phyloP scores from a whole-genome alignment of 2,329 filamentous ascomycete species.

The Aciculosporium take region DNA sequence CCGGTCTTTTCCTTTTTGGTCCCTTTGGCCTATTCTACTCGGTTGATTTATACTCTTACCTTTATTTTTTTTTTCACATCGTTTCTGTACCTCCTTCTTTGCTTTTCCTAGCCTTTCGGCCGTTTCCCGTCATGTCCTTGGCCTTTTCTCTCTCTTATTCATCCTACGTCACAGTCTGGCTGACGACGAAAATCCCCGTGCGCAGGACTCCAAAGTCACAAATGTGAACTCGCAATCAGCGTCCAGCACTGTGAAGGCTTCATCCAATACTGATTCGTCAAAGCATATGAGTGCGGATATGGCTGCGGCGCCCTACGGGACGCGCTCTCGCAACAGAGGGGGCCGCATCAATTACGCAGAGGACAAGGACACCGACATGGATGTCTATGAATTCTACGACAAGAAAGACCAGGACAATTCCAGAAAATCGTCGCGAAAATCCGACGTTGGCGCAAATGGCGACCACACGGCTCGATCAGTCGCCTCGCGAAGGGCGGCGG shows the following conservation, averaged over 20 bases:
- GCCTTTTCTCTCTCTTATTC: background rate
- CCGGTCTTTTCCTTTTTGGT: background rate
- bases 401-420: constrained; percentile 38
- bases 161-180: background rate
- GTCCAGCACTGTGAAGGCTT: constrained; percentile 31
- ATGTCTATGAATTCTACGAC: constrained; percentile 58
- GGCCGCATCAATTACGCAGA: constrained; percentile 92
- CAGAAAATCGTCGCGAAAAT: constrained; percentile 42
- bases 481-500: constrained; percentile 27
- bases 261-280: constrained; percentile 30
- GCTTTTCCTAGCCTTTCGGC: background rate
- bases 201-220: constrained; percentile 21
- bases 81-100: constrained; percentile 1
- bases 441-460: constrained; percentile 22
- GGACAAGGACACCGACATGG: constrained; percentile 78
- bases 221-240: constrained; percentile 20
- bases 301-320: constrained; percentile 69
- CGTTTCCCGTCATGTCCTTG: too few species aligned
- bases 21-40: too few species aligned
- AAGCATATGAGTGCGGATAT: constrained; percentile 37
- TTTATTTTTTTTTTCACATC: constrained; percentile 1
- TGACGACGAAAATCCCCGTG: background rate
- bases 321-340: constrained; percentile 78
- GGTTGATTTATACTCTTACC: too few species aligned
- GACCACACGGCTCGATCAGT: constrained; percentile 22